Base-by-base conservation (phyloP, 768 basidiomycete species). In the Xerocomellus intermedius region DNA sequence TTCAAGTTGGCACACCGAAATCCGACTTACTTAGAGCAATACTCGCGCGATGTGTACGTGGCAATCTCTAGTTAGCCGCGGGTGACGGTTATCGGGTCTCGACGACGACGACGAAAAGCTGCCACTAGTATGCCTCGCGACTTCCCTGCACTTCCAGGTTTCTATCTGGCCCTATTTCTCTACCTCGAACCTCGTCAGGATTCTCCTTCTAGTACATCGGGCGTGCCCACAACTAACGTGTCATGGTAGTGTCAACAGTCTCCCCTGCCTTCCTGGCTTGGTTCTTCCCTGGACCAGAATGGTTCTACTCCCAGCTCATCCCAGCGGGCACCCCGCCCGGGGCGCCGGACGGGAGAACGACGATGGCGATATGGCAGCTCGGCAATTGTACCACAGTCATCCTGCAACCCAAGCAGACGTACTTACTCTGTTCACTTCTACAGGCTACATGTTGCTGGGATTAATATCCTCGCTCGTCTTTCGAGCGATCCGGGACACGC, bases 281-380 rank as follows among this genome's bases (percentile, higher is more conserved):
- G 80, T 60, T 78, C 42, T 78, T 72, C 54, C 84, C 85, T 8
- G 86, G 87, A 14, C 74, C 85, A 22, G 71, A 74, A 16, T 87
- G 87, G 84, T 89, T 87, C 60, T 80, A 85, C 63, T 75, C 81
- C 61, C 76, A 85, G 57, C 81, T 89, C 50, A 78, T 87, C 42
- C 87, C 86, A 2, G 73, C 73, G 8, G 8, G 32, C 13, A 52
- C 61, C n/a, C 54, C 67, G 0, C 53, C 66, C 0, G 59, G 44
- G 17, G 42, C 66, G 7, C 63, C 82, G 46, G 82, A 86, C 44
- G 65, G 75, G 36, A 75, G 83, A 35, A 79, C 82, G 7, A 73
- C 70, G 16, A 86, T 87, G 80, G 80, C 79, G 17, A 77, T 88
- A 52, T 82, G 82, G 77, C 88, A 90, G 60, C 71, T 89, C 10